Conservation (phyloP, 2,329 filamentous ascomycete species). For the Talaromyces sp. region DNA sequence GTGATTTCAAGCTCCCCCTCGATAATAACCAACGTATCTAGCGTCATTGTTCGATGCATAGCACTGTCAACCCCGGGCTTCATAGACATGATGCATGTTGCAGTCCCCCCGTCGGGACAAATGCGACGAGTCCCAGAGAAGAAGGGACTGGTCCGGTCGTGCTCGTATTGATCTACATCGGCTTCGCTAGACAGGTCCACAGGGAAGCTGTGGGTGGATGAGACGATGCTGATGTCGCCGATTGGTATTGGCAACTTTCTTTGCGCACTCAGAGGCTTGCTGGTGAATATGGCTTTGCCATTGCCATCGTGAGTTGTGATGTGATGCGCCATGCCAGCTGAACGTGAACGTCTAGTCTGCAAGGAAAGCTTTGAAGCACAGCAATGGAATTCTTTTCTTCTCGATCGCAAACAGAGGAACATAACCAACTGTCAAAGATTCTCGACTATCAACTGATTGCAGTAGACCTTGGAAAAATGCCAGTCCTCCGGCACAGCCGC, state of each 20-base stretch:
- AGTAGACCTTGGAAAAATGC: background rate
- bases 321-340: background rate
- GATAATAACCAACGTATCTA: conserved; percentile 51
- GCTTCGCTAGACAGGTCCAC: background rate
- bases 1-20: conserved; percentile 49
- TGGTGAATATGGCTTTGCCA: background rate
- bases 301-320: conserved; percentile 1
- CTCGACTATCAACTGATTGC: background rate
- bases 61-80: conserved; percentile 34
- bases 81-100: conserved; percentile 2
- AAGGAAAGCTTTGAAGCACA: background rate
- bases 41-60: conserved; percentile 50
- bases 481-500: background rate
- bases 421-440: background rate
- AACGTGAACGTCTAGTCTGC: background rate
- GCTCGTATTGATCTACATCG: conserved; percentile 1
- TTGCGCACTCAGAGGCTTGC: background rate
- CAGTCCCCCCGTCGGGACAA: background rate
- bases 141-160: conserved; percentile 2
- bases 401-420: background rate
- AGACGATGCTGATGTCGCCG: conserved; percentile 1
- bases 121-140: conserved; percentile 1
- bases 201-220: background rate
- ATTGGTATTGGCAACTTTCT: background rate
- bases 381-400: background rate